These are phyloP conservation scores for Solanum pinnatisectum DNA, from an alignment of 257 asterid species.

Conservation along the genomic window DNA sequence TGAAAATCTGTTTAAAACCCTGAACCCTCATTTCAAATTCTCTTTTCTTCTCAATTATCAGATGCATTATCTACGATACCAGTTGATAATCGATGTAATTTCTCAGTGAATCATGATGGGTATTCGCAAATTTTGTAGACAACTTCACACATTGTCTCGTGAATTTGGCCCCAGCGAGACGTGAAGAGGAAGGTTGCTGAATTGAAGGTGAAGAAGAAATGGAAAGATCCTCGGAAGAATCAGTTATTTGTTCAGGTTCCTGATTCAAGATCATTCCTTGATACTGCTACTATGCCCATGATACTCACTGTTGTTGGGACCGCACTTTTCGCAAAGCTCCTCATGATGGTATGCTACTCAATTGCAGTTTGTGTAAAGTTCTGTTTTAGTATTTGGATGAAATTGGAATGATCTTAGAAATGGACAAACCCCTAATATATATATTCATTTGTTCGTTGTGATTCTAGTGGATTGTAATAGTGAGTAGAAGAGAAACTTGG, in stretches of 20 bases:
- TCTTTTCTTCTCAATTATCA: neutral
- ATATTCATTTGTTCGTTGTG: neutral
- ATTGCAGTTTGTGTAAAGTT: neutral
- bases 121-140: slow-evolving; percentile 28
- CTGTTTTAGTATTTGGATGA: neutral
- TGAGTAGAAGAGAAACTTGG: neutral
- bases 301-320: slow-evolving; percentile 63
- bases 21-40: neutral
- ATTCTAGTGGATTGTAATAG: too few species aligned
- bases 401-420: neutral
- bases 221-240: slow-evolving; percentile 32
- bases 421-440: neutral
- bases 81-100: neutral
- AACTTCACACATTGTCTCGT: slow-evolving; percentile 40
- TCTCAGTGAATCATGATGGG: slow-evolving; percentile 22
- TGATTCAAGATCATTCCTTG: slow-evolving; percentile 63
- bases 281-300: slow-evolving; percentile 77
- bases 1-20: too few species aligned
- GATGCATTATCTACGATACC: neutral
- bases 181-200: slow-evolving; percentile 46
- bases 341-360: slow-evolving; percentile 59
- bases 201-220: slow-evolving; percentile 39
- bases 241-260: slow-evolving; percentile 61
- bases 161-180: slow-evolving; percentile 48
- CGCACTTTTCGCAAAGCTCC: slow-evolving; percentile 62